Base-by-base conservation (phyloP, 2,329 filamentous ascomycete genomes). In the Penicillium sp. region DNA sequence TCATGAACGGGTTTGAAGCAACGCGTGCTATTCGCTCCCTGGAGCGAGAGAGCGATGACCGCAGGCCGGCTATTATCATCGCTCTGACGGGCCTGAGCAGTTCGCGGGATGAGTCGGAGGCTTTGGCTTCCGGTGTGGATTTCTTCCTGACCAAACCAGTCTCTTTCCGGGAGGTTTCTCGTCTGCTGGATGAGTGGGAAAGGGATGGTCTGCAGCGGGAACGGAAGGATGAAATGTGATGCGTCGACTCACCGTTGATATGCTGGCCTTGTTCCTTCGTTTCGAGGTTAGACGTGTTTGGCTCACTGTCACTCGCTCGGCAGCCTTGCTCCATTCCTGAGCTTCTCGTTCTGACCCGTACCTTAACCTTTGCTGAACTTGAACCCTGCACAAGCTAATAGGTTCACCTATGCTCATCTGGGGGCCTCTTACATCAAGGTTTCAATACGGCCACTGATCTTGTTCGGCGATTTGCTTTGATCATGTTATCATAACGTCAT, bases 101-200 rank as follows among this genome's bases (percentile, higher is more conserved):
- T 51, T 72, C 74, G n/a, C 70, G 72, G 13, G 78, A 80, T 53
- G 75, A 80, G 60, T 73, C 71, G 0, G 77, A 80, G 60, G 78
- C 78, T 1, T 69, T 78, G 24, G 66, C 72, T 2, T 76, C 75
- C 2, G 79, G 79, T 4, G 75, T 81, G 41, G 77, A 81, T 60
- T 64, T 80, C 24, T 81, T 79, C 60, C 69, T 81, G 39, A 80
- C 78, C 4, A 81, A 82, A 57, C 79, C 79, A 0, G 77, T 81
- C 4, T 76, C 74, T 0, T 78, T 81, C 56, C 77, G 73, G 54
- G 75, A 78, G 59, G 76, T 81, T 2, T 74, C 75, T 4, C 66
- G 74, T 11, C 59, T 81, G 22, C 59, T 81, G 22, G 62, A 67
- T 16, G 71, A 74, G 43, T 75, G 74, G 74, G 68, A 72, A 51